phyloP scores from a whole-genome alignment of 139 green algal genomes.

The Chlamydomonas sp. region DNA sequence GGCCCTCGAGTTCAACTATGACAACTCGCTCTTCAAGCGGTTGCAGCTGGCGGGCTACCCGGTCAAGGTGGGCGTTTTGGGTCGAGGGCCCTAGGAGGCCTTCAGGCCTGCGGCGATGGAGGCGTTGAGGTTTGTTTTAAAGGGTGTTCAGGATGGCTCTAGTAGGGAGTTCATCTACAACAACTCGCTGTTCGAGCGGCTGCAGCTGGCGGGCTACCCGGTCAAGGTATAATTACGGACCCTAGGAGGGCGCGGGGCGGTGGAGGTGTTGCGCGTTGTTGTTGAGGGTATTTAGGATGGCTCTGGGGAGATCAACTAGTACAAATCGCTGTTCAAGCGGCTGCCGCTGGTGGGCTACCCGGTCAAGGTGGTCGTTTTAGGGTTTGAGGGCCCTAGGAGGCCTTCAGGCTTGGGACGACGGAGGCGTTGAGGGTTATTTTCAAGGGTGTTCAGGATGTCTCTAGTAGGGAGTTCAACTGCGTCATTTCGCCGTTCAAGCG shows the following conservation, averaged over 20 bases:
- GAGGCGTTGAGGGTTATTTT: too few species aligned
- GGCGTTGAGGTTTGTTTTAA: too few species aligned
- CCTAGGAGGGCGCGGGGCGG: too few species aligned
- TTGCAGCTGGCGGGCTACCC: slow-evolving; percentile 46
- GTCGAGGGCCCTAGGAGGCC: too few species aligned
- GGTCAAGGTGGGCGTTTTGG: slow-evolving; percentile 22
- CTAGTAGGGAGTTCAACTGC: slow-evolving; percentile 52
- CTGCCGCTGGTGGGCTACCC: slow-evolving; percentile 45
- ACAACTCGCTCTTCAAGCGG: slow-evolving; percentile 61
- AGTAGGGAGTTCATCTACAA: slow-evolving; percentile 54
- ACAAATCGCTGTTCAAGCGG: slow-evolving; percentile 61
- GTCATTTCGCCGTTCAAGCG: slow-evolving; percentile 61
- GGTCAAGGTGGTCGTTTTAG: slow-evolving; percentile 21
- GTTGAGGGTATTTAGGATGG: too few species aligned
- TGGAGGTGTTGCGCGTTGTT: too few species aligned
- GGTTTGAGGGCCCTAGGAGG: too few species aligned
- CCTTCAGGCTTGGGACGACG: too few species aligned
- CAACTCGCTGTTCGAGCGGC: slow-evolving; percentile 59
- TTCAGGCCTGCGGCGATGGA: too few species aligned
- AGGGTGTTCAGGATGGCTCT: too few species aligned
- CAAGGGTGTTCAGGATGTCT: too few species aligned
- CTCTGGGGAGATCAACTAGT: slow-evolving; percentile 51
- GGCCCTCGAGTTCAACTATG: slow-evolving; percentile 51
- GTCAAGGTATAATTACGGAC: too few species aligned
- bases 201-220: slow-evolving; percentile 44